Conservation (phyloP, 768 basidiomycete genomes). For the Kwoniella sp. region DNA sequence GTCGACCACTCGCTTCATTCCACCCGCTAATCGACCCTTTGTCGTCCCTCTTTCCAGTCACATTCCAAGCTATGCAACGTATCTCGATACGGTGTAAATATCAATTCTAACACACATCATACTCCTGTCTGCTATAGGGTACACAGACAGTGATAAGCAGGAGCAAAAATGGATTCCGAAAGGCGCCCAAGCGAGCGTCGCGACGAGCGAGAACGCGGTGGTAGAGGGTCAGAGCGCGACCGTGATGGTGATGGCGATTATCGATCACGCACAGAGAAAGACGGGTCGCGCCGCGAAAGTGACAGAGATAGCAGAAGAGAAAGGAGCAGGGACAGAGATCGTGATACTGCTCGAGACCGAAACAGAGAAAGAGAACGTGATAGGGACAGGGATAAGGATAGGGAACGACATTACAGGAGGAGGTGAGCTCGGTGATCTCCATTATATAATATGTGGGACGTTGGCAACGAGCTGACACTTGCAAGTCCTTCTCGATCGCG, state of each 20-base stretch:
- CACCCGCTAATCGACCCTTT: too few species aligned
- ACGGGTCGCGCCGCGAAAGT: conserved; percentile 11
- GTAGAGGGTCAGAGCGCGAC: conserved; percentile 10
- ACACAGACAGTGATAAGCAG: too few species aligned
- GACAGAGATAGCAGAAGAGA: conserved; percentile 12
- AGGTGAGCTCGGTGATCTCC: conserved; percentile 3
- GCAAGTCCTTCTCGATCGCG: conserved; percentile 30
- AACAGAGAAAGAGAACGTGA: neutral
- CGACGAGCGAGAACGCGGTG: neutral
- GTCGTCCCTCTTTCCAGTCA: too few species aligned
- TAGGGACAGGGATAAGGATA: conserved; percentile 3
- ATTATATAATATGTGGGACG: neutral
- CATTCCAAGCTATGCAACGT: too few species aligned
- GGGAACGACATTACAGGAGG: neutral
- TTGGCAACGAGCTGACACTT: conserved; percentile 12
- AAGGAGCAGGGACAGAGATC: conserved; percentile 1
- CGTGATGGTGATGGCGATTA: conserved; percentile 7
- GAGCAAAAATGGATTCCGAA: neutral
- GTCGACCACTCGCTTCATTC: too few species aligned
- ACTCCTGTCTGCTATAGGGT: too few species aligned
- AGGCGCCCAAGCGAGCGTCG: neutral
- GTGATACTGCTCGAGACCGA: neutral
- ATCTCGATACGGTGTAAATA: too few species aligned
- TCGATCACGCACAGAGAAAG: conserved; percentile 9
- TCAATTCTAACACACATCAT: too few species aligned